Percentiles rank a stretch among this genome's conserved stretches.
Conservation (phyloP, 768 basidiomycete genomes). For the Rhizopogon vesiculosus region DNA sequence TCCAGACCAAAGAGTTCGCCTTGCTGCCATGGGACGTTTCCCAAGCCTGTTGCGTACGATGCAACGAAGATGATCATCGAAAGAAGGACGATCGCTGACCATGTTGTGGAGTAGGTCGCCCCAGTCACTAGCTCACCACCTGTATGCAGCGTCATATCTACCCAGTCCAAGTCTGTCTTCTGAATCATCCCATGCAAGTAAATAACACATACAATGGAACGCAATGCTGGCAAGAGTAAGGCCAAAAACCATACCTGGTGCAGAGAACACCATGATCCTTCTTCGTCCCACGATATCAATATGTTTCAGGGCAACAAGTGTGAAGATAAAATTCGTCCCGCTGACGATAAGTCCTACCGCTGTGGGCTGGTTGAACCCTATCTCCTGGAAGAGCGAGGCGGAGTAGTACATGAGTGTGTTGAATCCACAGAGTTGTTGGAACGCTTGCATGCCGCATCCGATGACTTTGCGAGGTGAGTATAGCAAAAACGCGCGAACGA, state of each 20-base stretch:
- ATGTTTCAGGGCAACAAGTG: conserved; percentile 62
- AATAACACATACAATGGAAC: conserved; percentile 53
- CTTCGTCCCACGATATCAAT: conserved; percentile 71
- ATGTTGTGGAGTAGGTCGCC: conserved; percentile 50
- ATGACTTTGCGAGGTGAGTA: conserved; percentile 41
- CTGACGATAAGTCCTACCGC: conserved; percentile 78
- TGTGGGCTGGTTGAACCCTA: conserved; percentile 80
- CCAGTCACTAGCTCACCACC: conserved; percentile 57
- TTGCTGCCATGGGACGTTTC: conserved; percentile 86
- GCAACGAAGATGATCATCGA: conserved; percentile 85
- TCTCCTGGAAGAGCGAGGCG: conserved; percentile 73
- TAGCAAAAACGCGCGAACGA: neutral
- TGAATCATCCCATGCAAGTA: neutral
- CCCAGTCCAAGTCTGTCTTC: neutral
- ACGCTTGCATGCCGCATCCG: conserved; percentile 76
- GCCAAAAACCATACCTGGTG: conserved; percentile 70
- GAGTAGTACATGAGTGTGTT: conserved; percentile 77
- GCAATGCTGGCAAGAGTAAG: conserved; percentile 59
- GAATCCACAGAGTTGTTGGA: conserved; percentile 82
- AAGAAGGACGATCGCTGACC: conserved; percentile 66
- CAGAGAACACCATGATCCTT: conserved; percentile 63
- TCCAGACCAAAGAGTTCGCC: conserved; percentile 80
- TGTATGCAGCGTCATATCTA: conserved; percentile 59
- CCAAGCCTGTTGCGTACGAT: conserved; percentile 74
- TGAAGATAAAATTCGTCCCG: conserved; percentile 76